Evolutionary conservation across 1,284 basidiomycete genomes (phyloP), one percentile per base, ranked within the genome.

Genomic region (Malassezia obtusa): DNA sequence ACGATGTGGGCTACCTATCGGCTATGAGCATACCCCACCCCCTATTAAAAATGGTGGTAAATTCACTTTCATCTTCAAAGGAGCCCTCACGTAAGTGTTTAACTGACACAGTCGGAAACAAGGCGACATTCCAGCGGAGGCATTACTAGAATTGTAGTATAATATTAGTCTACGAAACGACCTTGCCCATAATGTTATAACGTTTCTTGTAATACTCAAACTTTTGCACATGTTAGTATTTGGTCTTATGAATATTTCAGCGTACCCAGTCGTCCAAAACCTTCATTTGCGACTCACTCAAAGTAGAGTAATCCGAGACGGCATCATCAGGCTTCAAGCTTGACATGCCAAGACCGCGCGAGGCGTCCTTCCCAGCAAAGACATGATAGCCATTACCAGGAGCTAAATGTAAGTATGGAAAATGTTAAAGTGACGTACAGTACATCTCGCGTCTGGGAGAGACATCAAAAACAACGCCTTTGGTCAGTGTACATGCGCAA

Each of bases 321-420:
- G 91, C 92, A 69, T 96, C 85, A 73, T 90, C 86, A 4, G 79
- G 77, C 62, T 89, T 89, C 64, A 96, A 77, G 64, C 86, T 89
- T 32, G 87, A 91, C 77, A 78, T 79, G 51, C 79, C 80, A 0
- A 77, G 66, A 0, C 67, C 76, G 21, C 70, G 61, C 21, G 71
- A 75, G 28, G 65, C 92, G 67, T 96, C 92, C 77, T 89, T 94
- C 39, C 90, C 91, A 10, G 90, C 80, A 64, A 81, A 81, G 30
- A 80, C 74, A 58, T 69, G 54, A 50, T 71, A 71, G n/a, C 70
- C 68, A 40, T 66, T 69, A 5, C 71, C 68, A 4, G 67, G 64
- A 8, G 26, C 55, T 61, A 41, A 6, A 19, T 8, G 40, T 17
- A 26, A 45, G 54, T 53, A 33, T 19, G 15, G 25, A 38, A 28